Evolutionary conservation across 352 stramenopile genomes (phyloP).

Genomic region (Thalassiosira livingstoniorum): DNA sequence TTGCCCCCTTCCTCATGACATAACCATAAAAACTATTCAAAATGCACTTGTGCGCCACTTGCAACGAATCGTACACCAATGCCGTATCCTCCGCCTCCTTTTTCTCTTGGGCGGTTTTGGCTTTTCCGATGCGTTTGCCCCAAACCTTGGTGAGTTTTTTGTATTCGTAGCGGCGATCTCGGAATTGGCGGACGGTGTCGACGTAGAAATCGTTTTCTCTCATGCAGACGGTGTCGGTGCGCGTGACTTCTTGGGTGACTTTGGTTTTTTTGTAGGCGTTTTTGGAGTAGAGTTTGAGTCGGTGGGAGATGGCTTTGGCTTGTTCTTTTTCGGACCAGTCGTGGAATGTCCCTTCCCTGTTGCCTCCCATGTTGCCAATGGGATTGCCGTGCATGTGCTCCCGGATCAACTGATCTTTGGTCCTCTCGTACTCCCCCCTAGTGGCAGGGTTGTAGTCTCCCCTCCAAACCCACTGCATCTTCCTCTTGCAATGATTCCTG

Average conservation of each 20-base stretch:
- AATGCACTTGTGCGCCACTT: slow-evolving; percentile 99
- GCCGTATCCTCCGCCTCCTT: slow-evolving; percentile 89
- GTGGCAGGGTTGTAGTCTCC: slow-evolving; percentile 95
- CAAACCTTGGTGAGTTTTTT: slow-evolving; percentile 97
- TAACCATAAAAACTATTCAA: slow-evolving; percentile 99
- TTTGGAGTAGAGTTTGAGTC: slow-evolving; percentile 92
- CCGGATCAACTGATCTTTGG: slow-evolving; percentile 94
- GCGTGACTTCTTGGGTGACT: slow-evolving; percentile 94
- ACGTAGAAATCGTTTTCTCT: slow-evolving; percentile 99
- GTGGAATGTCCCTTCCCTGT: slow-evolving; percentile 63
- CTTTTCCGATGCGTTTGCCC: slow-evolving; percentile 82
- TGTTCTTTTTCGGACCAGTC: slow-evolving; percentile 75
- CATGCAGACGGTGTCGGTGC: slow-evolving; percentile 97
- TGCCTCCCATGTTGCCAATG: slow-evolving; percentile 92
- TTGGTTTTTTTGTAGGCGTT: slow-evolving; percentile 98
- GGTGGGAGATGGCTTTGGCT: slow-evolving; percentile 69
- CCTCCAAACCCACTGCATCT: slow-evolving; percentile 99
- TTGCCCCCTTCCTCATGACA: slow-evolving; percentile 98
- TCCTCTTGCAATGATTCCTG: slow-evolving; percentile 94
- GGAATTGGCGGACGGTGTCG: slow-evolving; percentile 98
- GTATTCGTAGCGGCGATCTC: slow-evolving; percentile 99
- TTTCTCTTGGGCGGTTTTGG: slow-evolving; percentile 84
- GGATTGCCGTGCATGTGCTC: too few species aligned
- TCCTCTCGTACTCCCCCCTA: slow-evolving; percentile 94
- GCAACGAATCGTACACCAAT: slow-evolving; percentile 96